Evolutionary conservation across 345 rosid species (phyloP).

Genomic region (Luvunga scandens): DNA sequence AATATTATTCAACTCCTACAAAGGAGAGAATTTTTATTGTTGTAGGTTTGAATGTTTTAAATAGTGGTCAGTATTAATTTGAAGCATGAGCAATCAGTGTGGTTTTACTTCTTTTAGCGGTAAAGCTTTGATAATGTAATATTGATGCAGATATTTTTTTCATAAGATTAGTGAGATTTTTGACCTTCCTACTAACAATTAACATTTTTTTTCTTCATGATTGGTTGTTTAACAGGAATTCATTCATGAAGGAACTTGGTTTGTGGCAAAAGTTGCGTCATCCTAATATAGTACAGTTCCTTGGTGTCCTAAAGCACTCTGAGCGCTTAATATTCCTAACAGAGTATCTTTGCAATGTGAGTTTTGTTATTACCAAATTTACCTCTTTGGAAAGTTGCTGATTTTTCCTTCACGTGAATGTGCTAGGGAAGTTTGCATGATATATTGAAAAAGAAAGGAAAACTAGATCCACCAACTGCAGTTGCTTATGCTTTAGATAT

Average conservation of each 20-base stretch:
- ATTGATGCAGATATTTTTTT: neutral
- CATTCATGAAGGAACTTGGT: conserved; percentile 57
- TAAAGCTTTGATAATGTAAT: neutral
- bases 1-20: neutral
- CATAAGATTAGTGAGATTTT: neutral
- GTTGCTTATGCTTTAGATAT: conserved; percentile 61
- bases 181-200: conserved; percentile 3
- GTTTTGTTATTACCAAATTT: conserved; percentile 10
- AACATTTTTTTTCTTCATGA: neutral
- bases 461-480: conserved; percentile 45
- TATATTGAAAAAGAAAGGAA: conserved; percentile 50
- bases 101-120: neutral
- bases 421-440: conserved; percentile 60
- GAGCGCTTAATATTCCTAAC: conserved; percentile 60
- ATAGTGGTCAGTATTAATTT: neutral
- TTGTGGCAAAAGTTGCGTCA: conserved; percentile 66
- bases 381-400: conserved; percentile 2
- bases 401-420: conserved; percentile 16
- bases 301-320: conserved; percentile 57
- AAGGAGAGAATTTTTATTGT: neutral
- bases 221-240: conserved; percentile 25
- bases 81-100: neutral
- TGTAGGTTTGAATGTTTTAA: neutral
- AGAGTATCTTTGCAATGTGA: conserved; percentile 60
- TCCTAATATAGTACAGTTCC: conserved; percentile 73